Evolutionary conservation across 75 land plant genomes (phyloP).

Genomic region (Picea sitchensis): DNA sequence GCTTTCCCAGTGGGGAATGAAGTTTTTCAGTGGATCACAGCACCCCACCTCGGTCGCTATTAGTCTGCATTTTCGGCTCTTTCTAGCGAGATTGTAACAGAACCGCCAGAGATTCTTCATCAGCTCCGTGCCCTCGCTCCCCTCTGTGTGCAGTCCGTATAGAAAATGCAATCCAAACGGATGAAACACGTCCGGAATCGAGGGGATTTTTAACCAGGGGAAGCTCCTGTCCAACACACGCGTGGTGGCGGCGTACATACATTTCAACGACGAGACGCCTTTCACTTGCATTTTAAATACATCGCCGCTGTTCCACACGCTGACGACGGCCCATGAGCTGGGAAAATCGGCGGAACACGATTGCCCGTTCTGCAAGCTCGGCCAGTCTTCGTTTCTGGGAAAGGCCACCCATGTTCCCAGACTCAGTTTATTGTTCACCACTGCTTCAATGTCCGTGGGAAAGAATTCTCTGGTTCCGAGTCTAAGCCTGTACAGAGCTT

Average conservation of each 20-base stretch:
- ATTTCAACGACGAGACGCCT: slow-evolving; percentile 19
- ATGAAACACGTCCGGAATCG: slow-evolving; percentile 32
- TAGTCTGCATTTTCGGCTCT: slow-evolving; percentile 19
- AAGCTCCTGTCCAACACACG: slow-evolving; percentile 23
- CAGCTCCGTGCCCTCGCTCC: slow-evolving; percentile 25
- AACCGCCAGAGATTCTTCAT: slow-evolving; percentile 28
- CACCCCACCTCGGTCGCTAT: slow-evolving; percentile 45
- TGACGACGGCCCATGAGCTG: slow-evolving; percentile 44
- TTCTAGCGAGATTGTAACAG: slow-evolving; percentile 42
- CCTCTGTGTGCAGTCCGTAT: slow-evolving; percentile 46
- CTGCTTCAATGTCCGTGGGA: slow-evolving; percentile 42
- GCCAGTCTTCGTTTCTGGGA: slow-evolving; percentile 11
- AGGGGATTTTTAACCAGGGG: slow-evolving; percentile 42
- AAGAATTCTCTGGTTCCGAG: slow-evolving; percentile 47
- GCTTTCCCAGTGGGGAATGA: slow-evolving; percentile 45
- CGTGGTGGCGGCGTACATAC: slow-evolving; percentile 17
- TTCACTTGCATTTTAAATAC: slow-evolving; percentile 50
- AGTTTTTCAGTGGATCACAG: slow-evolving; percentile 30
- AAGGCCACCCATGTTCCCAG: slow-evolving; percentile 65
- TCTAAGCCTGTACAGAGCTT: slow-evolving; percentile 29
- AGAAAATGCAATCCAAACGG: slow-evolving; percentile 47
- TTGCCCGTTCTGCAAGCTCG: not conserved
- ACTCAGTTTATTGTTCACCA: slow-evolving; percentile 34
- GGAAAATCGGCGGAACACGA: slow-evolving; percentile 8
- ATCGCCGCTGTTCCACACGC: slow-evolving; percentile 66